These are phyloP conservation scores for Serendipita indica DNA, from an alignment of 768 basidiomycete species.

Conservation along the genomic window DNA sequence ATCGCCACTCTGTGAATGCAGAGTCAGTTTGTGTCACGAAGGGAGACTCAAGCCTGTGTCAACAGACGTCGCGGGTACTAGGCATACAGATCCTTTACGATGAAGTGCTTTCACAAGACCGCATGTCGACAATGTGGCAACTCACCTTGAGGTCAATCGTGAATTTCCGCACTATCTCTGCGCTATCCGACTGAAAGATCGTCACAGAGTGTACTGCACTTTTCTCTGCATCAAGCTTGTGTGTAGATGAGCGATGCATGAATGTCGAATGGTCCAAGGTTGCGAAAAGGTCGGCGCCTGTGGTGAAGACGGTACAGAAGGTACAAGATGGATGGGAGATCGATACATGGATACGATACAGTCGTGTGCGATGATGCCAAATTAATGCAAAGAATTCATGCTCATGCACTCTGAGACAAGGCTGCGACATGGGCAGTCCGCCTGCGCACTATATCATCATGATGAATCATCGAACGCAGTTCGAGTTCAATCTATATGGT, in stretches of 20 bases:
- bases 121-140: not conserved
- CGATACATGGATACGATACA: no score
- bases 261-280: not conserved
- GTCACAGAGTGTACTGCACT: slow-evolving; percentile 26
- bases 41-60: not conserved
- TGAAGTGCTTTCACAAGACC: not conserved
- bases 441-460: slow-evolving; percentile 41
- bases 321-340: not conserved
- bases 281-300: not conserved
- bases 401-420: slow-evolving; percentile 10
- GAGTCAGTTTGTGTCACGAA: not conserved
- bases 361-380: not conserved
- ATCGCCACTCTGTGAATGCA: slow-evolving; percentile 1
- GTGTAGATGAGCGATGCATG: not conserved
- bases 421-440: slow-evolving; percentile 36
- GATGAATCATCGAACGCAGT: slow-evolving; percentile 35
- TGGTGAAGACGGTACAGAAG: not conserved
- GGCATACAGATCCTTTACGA: no score
- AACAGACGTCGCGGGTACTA: not conserved
- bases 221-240: slow-evolving; percentile 8
- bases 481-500: slow-evolving; percentile 39
- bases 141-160: slow-evolving; percentile 35
- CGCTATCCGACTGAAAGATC: slow-evolving; percentile 40
- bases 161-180: slow-evolving; percentile 42
- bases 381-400: not conserved